These are phyloP conservation scores for Nannizzia gypsea DNA, from an alignment of 2,329 filamentous ascomycete species.

Conservation along the genomic window DNA sequence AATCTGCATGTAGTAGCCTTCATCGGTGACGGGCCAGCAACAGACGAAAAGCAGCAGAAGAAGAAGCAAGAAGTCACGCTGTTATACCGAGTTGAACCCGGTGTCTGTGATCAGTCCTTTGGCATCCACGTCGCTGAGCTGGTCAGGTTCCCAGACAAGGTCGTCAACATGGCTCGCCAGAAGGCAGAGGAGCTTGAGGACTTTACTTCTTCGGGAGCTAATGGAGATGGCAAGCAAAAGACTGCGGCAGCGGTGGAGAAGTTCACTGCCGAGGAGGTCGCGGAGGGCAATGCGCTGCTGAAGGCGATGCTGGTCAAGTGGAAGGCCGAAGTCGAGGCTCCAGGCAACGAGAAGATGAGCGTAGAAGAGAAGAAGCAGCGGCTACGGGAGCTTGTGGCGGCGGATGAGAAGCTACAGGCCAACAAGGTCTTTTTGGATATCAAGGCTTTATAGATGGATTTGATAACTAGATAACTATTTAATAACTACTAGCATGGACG, in stretches of 20 bases:
- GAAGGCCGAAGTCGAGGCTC: constrained; percentile 62
- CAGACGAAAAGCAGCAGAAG: constrained; percentile 35
- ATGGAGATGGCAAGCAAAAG: constrained; percentile 28
- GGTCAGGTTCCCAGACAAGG: constrained; percentile 90
- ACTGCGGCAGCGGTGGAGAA: constrained; percentile 23
- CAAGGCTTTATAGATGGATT: constrained; percentile 30
- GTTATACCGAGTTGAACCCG: constrained; percentile 90
- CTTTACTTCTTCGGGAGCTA: constrained; percentile 42
- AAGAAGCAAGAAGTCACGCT: constrained; percentile 70
- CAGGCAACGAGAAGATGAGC: constrained; percentile 44
- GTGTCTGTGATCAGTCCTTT: constrained; percentile 93
- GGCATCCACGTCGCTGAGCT: constrained; percentile 97
- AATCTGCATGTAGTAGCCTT: constrained; percentile 96
- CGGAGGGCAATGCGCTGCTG: constrained; percentile 72
- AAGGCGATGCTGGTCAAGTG: constrained; percentile 74
- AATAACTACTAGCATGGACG: neutral
- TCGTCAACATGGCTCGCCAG: constrained; percentile 96
- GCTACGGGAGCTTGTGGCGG: constrained; percentile 67
- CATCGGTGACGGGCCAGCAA: constrained; percentile 49
- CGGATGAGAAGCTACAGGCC: constrained; percentile 51
- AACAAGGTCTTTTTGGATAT: constrained; percentile 45
- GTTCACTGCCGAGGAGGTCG: constrained; percentile 75
- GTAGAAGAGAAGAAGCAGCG: constrained; percentile 65
- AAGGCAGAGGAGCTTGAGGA: constrained; percentile 98
- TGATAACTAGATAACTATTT: too few relatives aligned